Conservation (phyloP, 164 flowering plant genomes). For the Piper betle region DNA sequence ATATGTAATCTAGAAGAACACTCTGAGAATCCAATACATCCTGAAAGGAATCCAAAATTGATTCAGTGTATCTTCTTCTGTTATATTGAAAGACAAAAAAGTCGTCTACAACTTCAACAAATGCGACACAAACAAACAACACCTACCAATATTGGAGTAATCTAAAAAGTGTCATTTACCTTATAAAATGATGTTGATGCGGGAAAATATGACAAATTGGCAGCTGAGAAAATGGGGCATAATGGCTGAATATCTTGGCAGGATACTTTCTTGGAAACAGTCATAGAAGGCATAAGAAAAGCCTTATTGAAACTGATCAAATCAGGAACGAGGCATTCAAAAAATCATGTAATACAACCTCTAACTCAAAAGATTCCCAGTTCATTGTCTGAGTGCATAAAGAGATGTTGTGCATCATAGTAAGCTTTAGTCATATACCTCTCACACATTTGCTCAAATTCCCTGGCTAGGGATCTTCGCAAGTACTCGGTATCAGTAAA, state of each 20-base stretch:
- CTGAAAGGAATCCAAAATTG: constrained; percentile 16
- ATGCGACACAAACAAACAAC: background rate
- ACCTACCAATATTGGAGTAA: background rate
- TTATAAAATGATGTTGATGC: constrained; percentile 62
- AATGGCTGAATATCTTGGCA: constrained; percentile 62
- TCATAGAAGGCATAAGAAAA: constrained; percentile 61
- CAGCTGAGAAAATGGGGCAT: constrained; percentile 37
- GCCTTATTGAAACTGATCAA: constrained; percentile 79
- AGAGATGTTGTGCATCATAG: no score
- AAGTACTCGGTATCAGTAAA: constrained; percentile 64
- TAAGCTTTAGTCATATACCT: constrained; percentile 33
- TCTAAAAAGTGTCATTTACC: constrained; percentile 28
- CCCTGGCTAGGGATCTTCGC: constrained; percentile 58
- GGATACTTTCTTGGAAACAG: constrained; percentile 54
- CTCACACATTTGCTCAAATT: constrained; percentile 63
- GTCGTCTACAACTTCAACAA: background rate
- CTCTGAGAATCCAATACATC: constrained; percentile 22
- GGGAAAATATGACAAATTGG: constrained; percentile 27
- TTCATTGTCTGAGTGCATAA: no score
- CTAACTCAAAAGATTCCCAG: background rate
- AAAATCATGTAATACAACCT: background rate
- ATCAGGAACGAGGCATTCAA: background rate
- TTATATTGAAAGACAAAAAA: background rate
- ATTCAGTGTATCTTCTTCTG: background rate
- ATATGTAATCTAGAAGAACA: constrained; percentile 40